phyloP scores from a whole-genome alignment of 208 protist genomes.

The Trypanosoma scelopori region DNA sequence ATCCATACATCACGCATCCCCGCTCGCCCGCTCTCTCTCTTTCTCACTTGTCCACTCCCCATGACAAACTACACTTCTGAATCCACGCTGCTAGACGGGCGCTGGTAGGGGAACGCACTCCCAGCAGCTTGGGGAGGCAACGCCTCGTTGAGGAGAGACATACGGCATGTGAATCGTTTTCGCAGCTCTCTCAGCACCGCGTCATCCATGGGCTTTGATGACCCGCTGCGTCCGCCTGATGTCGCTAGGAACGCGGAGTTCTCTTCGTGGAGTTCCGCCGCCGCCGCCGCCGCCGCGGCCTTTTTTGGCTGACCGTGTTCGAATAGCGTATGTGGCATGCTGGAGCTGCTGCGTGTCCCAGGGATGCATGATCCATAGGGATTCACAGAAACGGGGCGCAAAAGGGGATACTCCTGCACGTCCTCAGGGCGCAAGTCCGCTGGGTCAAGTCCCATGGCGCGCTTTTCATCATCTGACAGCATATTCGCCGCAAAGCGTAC shows the following conservation, averaged over 20 bases:
- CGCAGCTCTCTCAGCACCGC: slow-evolving; percentile 47
- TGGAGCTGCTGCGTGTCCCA: not conserved
- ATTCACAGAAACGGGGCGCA: not conserved
- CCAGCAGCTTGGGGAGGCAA: not conserved
- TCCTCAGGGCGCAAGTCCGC: slow-evolving; percentile 56
- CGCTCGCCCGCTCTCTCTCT: not conserved
- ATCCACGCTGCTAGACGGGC: not conserved
- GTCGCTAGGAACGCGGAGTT: not conserved
- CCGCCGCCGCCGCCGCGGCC: not conserved
- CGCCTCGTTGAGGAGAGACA: slow-evolving; percentile 36
- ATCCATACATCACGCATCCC: not conserved
- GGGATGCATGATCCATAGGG: slow-evolving; percentile 2
- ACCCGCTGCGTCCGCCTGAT: not conserved
- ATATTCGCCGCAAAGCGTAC: slow-evolving; percentile 80
- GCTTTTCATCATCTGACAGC: slow-evolving; percentile 74
- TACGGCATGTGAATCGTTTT: slow-evolving; percentile 42
- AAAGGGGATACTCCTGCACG: slow-evolving; percentile 16
- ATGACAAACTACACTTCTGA: not conserved
- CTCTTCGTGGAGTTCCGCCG: not conserved
- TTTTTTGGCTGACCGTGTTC: slow-evolving; percentile 1
- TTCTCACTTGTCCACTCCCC: no score
- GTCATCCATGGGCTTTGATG: slow-evolving; percentile 1
- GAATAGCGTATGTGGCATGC: not conserved
- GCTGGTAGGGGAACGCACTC: not conserved
- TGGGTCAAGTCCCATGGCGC: slow-evolving; percentile 73